Evolutionary conservation across 345 rosid species (phyloP).

Genomic region (Nasturtium officinale): DNA sequence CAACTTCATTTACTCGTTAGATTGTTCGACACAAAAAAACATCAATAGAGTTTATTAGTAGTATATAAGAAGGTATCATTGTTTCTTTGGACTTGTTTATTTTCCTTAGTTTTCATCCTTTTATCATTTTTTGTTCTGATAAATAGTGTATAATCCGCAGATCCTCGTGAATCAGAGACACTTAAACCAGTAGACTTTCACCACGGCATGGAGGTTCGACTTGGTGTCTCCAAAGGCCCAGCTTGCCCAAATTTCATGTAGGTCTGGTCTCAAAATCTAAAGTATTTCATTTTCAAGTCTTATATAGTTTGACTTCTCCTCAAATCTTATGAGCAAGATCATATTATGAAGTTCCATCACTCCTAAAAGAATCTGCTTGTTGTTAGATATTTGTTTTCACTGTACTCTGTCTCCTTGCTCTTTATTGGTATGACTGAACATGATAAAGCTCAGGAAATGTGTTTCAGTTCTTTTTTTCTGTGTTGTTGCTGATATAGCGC

Average conservation of each 20-base stretch:
- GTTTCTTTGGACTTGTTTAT: not conserved
- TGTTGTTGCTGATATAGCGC: not conserved
- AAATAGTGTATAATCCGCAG: conserved; percentile 41
- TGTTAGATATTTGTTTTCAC: not conserved
- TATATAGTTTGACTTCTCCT: not conserved
- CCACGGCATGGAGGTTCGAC: conserved; percentile 76
- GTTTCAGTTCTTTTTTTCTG: not conserved
- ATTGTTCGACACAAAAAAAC: not conserved
- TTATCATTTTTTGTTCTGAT: not conserved
- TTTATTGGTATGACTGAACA: not conserved
- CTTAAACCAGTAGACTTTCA: conserved; percentile 63
- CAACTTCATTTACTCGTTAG: not conserved
- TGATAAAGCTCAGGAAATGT: not conserved
- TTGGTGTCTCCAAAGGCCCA: conserved; percentile 72
- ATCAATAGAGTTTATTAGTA: no score
- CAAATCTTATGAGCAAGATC: not conserved
- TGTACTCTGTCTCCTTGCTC: not conserved
- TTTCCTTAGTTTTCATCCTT: not conserved
- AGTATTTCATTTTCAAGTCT: not conserved
- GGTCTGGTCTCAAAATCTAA: not conserved
- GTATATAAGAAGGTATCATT: no score
- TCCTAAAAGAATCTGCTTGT: not conserved
- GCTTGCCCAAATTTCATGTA: conserved; percentile 62
- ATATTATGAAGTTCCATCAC: not conserved
- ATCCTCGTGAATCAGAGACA: conserved; percentile 76